Evolutionary conservation across 2,329 filamentous ascomycete species (phyloP).

Genomic region (Dactylellina drechsleri): DNA sequence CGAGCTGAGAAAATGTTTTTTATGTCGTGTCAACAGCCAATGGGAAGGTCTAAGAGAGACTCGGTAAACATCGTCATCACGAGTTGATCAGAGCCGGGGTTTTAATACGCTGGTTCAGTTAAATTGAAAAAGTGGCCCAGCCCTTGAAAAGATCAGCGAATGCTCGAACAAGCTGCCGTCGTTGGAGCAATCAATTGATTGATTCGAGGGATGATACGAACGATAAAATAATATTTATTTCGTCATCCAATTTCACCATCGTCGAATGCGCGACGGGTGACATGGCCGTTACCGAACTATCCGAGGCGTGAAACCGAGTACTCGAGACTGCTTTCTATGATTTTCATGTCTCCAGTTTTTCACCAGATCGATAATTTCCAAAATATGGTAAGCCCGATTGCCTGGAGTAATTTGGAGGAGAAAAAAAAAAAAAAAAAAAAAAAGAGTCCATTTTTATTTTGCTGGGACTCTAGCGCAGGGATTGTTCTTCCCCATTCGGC

Average conservation of each 20-base stretch:
- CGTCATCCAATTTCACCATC: constrained; percentile 42
- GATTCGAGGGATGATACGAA: constrained; percentile 18
- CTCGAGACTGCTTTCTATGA: background rate
- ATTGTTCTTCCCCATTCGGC: constrained; percentile 36
- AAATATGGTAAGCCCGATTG: background rate
- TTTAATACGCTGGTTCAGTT: constrained; percentile 52
- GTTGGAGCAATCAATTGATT: constrained; percentile 7
- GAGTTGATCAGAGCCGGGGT: constrained; percentile 37
- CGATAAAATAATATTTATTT: constrained; percentile 1
- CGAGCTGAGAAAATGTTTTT: constrained; percentile 16
- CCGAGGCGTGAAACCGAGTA: constrained; percentile 29
- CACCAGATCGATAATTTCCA: constrained; percentile 20
- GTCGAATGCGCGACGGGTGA: constrained; percentile 3
- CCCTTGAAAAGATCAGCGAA: constrained; percentile 36
- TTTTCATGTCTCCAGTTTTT: constrained; percentile 22
- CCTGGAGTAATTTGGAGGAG: background rate
- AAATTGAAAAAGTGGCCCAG: constrained; percentile 39
- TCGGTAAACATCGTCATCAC: constrained; percentile 32
- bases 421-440: background rate
- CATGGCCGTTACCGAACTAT: constrained; percentile 22
- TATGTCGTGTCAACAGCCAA: constrained; percentile 45
- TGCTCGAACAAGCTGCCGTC: background rate
- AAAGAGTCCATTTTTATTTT: constrained; percentile 32
- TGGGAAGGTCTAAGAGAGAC: constrained; percentile 37
- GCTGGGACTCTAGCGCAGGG: constrained; percentile 24